These are phyloP conservation scores for Lepidium aucheri DNA, from an alignment of 345 rosid species.

Conservation along the genomic window DNA sequence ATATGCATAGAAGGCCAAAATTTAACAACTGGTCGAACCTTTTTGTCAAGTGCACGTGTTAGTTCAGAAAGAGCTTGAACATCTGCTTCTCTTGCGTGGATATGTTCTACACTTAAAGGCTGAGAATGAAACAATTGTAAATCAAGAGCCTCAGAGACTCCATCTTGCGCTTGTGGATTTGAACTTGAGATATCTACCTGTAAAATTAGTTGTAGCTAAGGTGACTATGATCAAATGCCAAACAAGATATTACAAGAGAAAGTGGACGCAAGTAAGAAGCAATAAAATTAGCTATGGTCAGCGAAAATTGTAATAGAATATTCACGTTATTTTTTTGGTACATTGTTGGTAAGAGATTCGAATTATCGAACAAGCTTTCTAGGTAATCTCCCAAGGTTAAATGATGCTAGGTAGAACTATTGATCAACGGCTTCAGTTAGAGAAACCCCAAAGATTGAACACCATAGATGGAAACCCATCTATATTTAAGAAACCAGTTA, in stretches of 20 bases:
- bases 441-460: slow-evolving; percentile 3
- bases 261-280: not conserved
- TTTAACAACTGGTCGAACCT: slow-evolving; percentile 34
- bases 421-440: not conserved
- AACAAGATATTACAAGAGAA: slow-evolving; percentile 2
- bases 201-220: slow-evolving; percentile 15
- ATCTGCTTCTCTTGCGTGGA: slow-evolving; percentile 55
- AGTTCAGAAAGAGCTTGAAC: slow-evolving; percentile 49
- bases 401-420: not conserved
- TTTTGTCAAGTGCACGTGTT: slow-evolving; percentile 43
- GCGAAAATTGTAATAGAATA: not conserved
- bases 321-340: not conserved
- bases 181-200: slow-evolving; percentile 42
- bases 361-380: not conserved
- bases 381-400: not conserved
- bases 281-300: not conserved
- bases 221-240: not conserved
- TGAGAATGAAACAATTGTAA: slow-evolving; percentile 32
- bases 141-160: slow-evolving; percentile 29
- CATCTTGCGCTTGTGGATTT: slow-evolving; percentile 32
- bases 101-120: slow-evolving; percentile 33
- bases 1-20: slow-evolving; percentile 2
- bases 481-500: not conserved
- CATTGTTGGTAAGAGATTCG: not conserved
- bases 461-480: not conserved